Evolutionary conservation across 495 filamentous ascomycete species (phyloP).

Genomic region (Letharia lupina): DNA sequence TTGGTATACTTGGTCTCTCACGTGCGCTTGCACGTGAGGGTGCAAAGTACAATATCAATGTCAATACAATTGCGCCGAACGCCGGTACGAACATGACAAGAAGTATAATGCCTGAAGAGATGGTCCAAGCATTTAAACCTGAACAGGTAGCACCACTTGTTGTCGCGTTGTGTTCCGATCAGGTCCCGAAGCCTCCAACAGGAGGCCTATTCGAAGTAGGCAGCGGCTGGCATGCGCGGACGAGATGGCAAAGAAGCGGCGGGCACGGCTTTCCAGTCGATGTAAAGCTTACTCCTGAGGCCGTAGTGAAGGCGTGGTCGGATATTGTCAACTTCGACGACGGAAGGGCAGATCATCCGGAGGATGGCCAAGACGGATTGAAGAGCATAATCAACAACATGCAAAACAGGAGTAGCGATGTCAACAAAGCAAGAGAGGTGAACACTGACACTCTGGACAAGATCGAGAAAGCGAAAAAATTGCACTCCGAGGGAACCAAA

Average conservation of each 20-base stretch:
- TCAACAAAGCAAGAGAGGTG: constrained; percentile 22
- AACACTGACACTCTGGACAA: constrained; percentile 50
- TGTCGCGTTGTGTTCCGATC: constrained; percentile 80
- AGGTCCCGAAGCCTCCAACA: constrained; percentile 71
- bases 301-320: constrained; percentile 67
- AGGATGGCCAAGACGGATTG: constrained; percentile 64
- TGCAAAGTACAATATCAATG: constrained; percentile 94
- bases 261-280: constrained; percentile 92
- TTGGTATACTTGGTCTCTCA: constrained; percentile 90
- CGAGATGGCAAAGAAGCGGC: constrained; percentile 89
- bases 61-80: constrained; percentile 97
- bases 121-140: constrained; percentile 98
- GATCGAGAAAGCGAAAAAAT: constrained; percentile 70
- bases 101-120: constrained; percentile 91
- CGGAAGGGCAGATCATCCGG: constrained; percentile 81
- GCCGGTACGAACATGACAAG: constrained; percentile 94
- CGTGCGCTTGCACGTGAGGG: constrained; percentile 89
- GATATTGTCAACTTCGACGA: constrained; percentile 82
- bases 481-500: constrained; percentile 62
- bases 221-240: constrained; percentile 85
- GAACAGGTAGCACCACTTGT: constrained; percentile 96
- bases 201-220: constrained; percentile 94
- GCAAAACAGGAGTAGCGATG: constrained; percentile 57
- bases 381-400: constrained; percentile 90
- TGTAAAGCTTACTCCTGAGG: constrained; percentile 78